Percentiles rank a stretch among this genome's conserved stretches.
Evolutionary conservation across 257 asterid genomes (phyloP).

Genomic region (Solanum arcanum): DNA sequence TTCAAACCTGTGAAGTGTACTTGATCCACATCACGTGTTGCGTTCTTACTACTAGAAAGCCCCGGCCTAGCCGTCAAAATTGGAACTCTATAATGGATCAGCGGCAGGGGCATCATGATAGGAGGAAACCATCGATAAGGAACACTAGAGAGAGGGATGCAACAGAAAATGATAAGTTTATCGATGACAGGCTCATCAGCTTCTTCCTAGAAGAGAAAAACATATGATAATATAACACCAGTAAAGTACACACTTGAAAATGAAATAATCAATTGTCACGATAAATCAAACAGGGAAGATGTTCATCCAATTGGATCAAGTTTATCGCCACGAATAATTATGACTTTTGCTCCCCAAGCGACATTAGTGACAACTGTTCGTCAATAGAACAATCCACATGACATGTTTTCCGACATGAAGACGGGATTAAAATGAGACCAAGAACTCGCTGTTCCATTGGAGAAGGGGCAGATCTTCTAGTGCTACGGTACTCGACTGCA

Average conservation of each 20-base stretch:
- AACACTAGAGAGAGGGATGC: not conserved
- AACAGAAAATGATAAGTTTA: not conserved
- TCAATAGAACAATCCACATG: slow-evolving; percentile 69
- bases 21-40: not conserved
- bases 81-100: not conserved
- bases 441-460: slow-evolving; percentile 84
- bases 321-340: not conserved
- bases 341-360: slow-evolving; percentile 28
- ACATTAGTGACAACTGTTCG: slow-evolving; percentile 52
- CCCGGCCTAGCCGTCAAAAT: not conserved
- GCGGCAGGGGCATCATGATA: not conserved
- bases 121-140: not conserved
- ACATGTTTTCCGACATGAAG: slow-evolving; percentile 58
- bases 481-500: slow-evolving; percentile 87
- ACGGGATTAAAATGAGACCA: slow-evolving; percentile 84
- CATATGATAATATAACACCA: not conserved
- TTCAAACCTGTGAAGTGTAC: not conserved
- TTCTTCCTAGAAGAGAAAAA: not conserved
- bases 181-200: not conserved
- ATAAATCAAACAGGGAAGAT: not conserved
- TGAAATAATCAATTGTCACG: not conserved
- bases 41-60: not conserved
- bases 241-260: not conserved
- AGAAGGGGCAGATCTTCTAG: slow-evolving; percentile 56
- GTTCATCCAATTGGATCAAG: not conserved